Percentiles rank a stretch among this genome's conserved stretches.
Evolutionary conservation across 1,139 yeast genomes (phyloP).

Genomic region (Blastobotrys illinoisensis): DNA sequence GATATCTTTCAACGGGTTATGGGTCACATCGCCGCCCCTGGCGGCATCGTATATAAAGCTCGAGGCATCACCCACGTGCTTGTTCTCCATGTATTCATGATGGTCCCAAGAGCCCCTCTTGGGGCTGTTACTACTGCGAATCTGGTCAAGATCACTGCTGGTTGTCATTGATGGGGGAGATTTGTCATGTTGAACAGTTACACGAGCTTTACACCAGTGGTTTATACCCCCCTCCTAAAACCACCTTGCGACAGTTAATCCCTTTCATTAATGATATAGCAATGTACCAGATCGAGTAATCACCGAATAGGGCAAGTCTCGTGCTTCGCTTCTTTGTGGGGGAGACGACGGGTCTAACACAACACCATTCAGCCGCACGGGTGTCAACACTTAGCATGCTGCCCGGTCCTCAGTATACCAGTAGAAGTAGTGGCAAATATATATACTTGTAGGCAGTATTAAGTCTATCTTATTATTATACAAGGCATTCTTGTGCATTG

Average conservation of each 20-base stretch:
- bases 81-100: not conserved
- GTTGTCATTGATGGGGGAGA: not conserved
- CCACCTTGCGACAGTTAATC: not conserved
- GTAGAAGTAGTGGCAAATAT: too few species aligned
- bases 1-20: slow-evolving; percentile 23
- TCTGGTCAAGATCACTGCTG: not conserved
- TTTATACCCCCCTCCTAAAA: not conserved
- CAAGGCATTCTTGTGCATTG: too few species aligned
- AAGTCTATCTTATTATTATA: too few species aligned
- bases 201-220: not conserved
- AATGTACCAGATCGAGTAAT: not conserved
- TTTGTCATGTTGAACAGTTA: not conserved
- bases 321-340: not conserved
- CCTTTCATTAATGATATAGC: not conserved
- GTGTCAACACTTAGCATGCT: not conserved
- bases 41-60: slow-evolving; percentile 17
- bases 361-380: not conserved
- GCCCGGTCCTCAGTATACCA: too few species aligned
- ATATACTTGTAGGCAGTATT: too few species aligned
- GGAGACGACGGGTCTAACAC: not conserved
- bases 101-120: not conserved
- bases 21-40: slow-evolving; percentile 22
- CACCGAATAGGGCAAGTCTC: not conserved
- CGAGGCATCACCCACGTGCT: not conserved
- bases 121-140: not conserved